Evolutionary conservation across 2,329 filamentous ascomycete species (phyloP).

Genomic region (Diaporthe sp.): DNA sequence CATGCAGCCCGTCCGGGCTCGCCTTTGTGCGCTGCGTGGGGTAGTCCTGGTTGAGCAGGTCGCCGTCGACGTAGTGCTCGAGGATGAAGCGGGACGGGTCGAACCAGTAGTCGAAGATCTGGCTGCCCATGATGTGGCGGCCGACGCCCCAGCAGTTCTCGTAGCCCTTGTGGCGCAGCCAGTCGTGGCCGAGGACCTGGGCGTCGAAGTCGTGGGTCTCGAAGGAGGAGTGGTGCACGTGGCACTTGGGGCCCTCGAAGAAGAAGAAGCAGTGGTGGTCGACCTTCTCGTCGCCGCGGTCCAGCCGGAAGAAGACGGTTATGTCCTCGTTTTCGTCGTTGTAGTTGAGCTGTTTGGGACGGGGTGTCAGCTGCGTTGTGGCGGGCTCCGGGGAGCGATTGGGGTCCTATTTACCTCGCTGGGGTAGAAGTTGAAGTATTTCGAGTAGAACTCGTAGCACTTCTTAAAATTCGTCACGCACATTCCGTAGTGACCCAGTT

Average conservation of each 20-base stretch:
- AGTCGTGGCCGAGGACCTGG: slow-evolving; percentile 79
- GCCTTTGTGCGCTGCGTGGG: slow-evolving; percentile 59
- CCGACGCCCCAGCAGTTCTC: slow-evolving; percentile 79
- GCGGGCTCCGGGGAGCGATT: background rate
- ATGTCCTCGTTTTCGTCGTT: slow-evolving; percentile 55
- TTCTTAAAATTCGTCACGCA: slow-evolving; percentile 66
- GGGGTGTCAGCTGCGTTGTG: background rate
- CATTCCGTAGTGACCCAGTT: slow-evolving; percentile 69
- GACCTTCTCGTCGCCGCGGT: slow-evolving; percentile 59
- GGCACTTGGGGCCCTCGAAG: slow-evolving; percentile 59
- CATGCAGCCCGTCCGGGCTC: slow-evolving; percentile 58
- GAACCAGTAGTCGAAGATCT: slow-evolving; percentile 82
- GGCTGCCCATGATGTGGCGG: slow-evolving; percentile 77
- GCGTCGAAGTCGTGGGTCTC: slow-evolving; percentile 81
- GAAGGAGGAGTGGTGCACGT: slow-evolving; percentile 78
- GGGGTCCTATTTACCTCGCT: slow-evolving; percentile 60
- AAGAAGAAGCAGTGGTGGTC: slow-evolving; percentile 68
- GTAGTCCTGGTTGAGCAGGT: slow-evolving; percentile 70
- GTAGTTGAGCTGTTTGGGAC: slow-evolving; percentile 51
- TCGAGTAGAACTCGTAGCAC: slow-evolving; percentile 63
- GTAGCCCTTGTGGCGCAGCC: slow-evolving; percentile 74
- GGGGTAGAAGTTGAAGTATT: slow-evolving; percentile 65
- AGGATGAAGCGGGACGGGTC: slow-evolving; percentile 74
- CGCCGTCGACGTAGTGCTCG: slow-evolving; percentile 80
- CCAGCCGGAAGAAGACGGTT: slow-evolving; percentile 61